A percentile compares a stretch with the other conserved stretches of the same genome.
Evolutionary conservation across 805 yeast genomes (phyloP).

Genomic region (Wickerhamomyces canadensis): DNA sequence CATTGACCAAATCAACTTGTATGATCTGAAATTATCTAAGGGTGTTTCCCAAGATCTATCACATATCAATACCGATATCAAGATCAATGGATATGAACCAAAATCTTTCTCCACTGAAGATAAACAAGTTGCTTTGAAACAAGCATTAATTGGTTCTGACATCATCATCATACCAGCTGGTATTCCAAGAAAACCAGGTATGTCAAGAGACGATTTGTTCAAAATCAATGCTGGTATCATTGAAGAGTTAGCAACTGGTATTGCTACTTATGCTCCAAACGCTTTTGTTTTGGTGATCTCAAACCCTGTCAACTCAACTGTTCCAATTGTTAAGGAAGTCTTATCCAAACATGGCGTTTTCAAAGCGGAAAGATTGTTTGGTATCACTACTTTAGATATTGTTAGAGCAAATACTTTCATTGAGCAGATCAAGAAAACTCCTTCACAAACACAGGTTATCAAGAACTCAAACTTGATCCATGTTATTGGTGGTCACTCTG

Average conservation of each 20-base stretch:
- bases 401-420: constrained; percentile 73
- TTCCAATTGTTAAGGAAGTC: constrained; percentile 81
- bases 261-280: constrained; percentile 65
- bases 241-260: constrained; percentile 64
- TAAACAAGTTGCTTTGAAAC: constrained; percentile 39
- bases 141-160: constrained; percentile 40
- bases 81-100: constrained; percentile 57
- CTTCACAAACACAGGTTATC: neutral
- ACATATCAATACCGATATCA: constrained; percentile 69
- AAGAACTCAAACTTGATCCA: constrained; percentile 23
- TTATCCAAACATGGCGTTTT: constrained; percentile 61
- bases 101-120: constrained; percentile 43
- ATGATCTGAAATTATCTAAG: constrained; percentile 77
- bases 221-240: constrained; percentile 80
- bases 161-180: constrained; percentile 65
- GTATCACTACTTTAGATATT: constrained; percentile 84
- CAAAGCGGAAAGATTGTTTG: constrained; percentile 71
- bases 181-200: constrained; percentile 90
- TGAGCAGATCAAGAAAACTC: constrained; percentile 48
- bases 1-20: constrained; percentile 63
- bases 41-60: constrained; percentile 89
- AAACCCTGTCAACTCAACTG: constrained; percentile 92
- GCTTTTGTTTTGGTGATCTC: constrained; percentile 81
- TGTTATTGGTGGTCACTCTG: constrained; percentile 93
- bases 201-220: constrained; percentile 89